Conservation (phyloP, 176 grass and related monocot genomes). For the Rhynchospora tenuis region DNA sequence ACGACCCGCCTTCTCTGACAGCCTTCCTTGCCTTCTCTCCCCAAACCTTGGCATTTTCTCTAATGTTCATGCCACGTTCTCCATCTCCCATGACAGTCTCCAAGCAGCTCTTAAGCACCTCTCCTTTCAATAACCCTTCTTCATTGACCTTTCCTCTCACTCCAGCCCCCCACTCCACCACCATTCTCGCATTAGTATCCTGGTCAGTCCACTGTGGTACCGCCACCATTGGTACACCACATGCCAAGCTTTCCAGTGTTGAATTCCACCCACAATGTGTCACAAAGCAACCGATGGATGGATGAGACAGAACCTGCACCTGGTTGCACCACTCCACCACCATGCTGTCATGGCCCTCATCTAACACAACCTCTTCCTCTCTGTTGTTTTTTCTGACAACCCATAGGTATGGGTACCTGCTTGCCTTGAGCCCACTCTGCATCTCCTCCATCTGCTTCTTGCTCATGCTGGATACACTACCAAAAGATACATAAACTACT, state of each 20-base stretch:
- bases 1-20: constrained; percentile 1
- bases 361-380: neutral
- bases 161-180: constrained; percentile 9
- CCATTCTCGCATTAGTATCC: constrained; percentile 20
- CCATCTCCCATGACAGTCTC: constrained; percentile 21
- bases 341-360: neutral
- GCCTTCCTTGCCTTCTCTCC: constrained; percentile 3
- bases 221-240: constrained; percentile 26
- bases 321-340: constrained; percentile 50
- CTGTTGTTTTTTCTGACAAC: constrained; percentile 26
- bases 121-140: neutral
- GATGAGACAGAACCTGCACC: constrained; percentile 36
- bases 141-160: neutral
- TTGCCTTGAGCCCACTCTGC: neutral
- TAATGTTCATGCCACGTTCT: constrained; percentile 10
- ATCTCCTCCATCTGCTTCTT: constrained; percentile 35
- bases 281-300: constrained; percentile 31
- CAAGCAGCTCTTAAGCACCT: constrained; percentile 11
- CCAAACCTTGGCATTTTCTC: constrained; percentile 7
- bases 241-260: constrained; percentile 29
- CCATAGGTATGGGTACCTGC: constrained; percentile 37
- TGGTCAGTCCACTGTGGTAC: constrained; percentile 30
- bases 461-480: constrained; percentile 20
- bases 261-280: constrained; percentile 46
- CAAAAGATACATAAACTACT: constrained; percentile 58